Conservation (phyloP, 179 eudicot genomes). For the Actinidia polygama region DNA sequence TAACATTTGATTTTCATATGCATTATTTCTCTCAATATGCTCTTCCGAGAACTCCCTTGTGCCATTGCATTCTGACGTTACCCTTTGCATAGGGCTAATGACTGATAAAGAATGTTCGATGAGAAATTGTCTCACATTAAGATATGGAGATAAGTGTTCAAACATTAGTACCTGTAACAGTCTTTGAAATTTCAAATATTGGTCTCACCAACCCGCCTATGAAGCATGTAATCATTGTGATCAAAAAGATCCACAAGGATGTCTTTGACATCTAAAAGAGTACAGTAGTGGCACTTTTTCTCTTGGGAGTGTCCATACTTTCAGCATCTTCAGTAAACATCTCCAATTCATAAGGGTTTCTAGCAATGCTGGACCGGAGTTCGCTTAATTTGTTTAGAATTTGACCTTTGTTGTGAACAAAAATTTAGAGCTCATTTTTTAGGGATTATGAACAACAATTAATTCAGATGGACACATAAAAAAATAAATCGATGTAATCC, state of each 20-base stretch:
- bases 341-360: conserved; percentile 97
- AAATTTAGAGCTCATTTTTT: conserved; percentile 6
- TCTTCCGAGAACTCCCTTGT: conserved; percentile 97
- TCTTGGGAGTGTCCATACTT: conserved; percentile 88
- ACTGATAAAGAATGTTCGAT: conserved; percentile 19
- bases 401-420: conserved; percentile 95
- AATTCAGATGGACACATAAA: neutral
- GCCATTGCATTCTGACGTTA: conserved; percentile 99
- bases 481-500: conserved; percentile 22
- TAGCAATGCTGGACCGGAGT: conserved; percentile 93
- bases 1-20: conserved; percentile 40
- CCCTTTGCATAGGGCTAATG: conserved; percentile 92
- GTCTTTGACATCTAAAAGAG: conserved; percentile 98
- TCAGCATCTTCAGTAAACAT: conserved; percentile 99
- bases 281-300: conserved; percentile 94
- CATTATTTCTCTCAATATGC: conserved; percentile 57
- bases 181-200: conserved; percentile 90
- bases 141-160: conserved; percentile 12
- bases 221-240: conserved; percentile 98
- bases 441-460: neutral
- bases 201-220: conserved; percentile 97
- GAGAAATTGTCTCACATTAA: too few species aligned
- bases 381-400: conserved; percentile 95
- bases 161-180: conserved; percentile 94
- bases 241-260: conserved; percentile 99